Conservation (phyloP, 495 filamentous ascomycete species). For the Xylaria telfairii region DNA sequence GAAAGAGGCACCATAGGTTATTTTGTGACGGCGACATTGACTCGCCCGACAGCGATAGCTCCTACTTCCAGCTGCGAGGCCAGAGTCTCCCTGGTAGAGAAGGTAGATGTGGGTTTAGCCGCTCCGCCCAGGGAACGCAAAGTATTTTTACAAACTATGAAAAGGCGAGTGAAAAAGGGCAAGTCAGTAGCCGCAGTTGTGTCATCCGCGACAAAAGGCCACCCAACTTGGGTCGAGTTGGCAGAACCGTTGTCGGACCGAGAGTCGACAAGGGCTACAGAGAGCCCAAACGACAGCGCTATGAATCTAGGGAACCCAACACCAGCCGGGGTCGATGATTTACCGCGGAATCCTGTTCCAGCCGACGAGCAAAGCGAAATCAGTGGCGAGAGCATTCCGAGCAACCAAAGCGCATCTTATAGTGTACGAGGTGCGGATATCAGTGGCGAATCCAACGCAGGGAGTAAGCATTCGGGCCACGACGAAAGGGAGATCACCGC, state of each 20-base stretch:
- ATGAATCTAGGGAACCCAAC: constrained; percentile 45
- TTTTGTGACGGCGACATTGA: constrained; percentile 85
- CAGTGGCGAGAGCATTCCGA: constrained; percentile 53
- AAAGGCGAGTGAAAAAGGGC: constrained; percentile 62
- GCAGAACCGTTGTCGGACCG: constrained; percentile 43
- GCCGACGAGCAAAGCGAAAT: constrained; percentile 54
- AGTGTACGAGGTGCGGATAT: constrained; percentile 44
- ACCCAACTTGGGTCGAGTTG: constrained; percentile 35
- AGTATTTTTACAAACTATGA: constrained; percentile 80
- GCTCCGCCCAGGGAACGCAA: constrained; percentile 67
- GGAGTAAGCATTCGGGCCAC: constrained; percentile 34
- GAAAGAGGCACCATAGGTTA: constrained; percentile 94
- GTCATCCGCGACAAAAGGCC: constrained; percentile 27
- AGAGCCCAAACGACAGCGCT: constrained; percentile 51
- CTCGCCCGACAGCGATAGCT: constrained; percentile 84
- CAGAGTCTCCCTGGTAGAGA: constrained; percentile 80
- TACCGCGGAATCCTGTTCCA: constrained; percentile 40
- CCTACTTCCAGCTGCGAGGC: constrained; percentile 78
- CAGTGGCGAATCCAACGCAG: constrained; percentile 38
- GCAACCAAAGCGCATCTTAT: constrained; percentile 47
- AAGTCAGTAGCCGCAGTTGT: constrained; percentile 39
- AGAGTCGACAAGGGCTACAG: constrained; percentile 47
- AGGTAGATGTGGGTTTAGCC: constrained; percentile 63
- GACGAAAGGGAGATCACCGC: constrained; percentile 79
- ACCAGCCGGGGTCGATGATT: constrained; percentile 26